phyloP scores from a whole-genome alignment of 2,329 filamentous ascomycete species.

The Coleophoma crateriformis region DNA sequence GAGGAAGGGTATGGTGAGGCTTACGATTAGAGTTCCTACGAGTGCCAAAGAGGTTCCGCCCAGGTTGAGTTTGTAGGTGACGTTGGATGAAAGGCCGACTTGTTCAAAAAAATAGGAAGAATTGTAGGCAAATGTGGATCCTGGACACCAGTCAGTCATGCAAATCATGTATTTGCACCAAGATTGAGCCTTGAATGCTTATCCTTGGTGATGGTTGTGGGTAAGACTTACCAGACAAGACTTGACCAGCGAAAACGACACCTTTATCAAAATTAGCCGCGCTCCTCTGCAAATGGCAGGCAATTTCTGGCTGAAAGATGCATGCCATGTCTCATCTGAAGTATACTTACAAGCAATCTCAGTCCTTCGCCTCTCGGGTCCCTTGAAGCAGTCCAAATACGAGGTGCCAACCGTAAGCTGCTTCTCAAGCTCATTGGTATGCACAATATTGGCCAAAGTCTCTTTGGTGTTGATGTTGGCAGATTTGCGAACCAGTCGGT shows the following conservation, averaged over 20 bases:
- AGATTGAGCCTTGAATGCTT: no score
- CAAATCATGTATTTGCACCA: not conserved
- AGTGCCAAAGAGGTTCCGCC: constrained; percentile 38
- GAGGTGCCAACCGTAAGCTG: constrained; percentile 31
- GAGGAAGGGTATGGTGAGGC: no score
- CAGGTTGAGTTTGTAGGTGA: constrained; percentile 36
- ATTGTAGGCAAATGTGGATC: constrained; percentile 32
- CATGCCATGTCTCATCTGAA: no score
- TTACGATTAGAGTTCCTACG: constrained; percentile 32
- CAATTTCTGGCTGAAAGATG: no score
- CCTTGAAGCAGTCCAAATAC: constrained; percentile 42
- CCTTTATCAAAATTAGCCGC: no score
- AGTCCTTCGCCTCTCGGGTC: constrained; percentile 39
- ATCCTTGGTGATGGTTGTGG: not conserved
- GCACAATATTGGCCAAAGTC: constrained; percentile 34
- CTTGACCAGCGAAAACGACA: constrained; percentile 36
- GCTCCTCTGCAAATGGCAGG: no score
- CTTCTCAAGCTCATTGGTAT: constrained; percentile 41
- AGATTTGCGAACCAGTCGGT: constrained; percentile 25
- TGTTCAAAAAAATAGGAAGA: constrained; percentile 42
- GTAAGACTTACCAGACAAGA: constrained; percentile 17
- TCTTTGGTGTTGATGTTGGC: constrained; percentile 5
- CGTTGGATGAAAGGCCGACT: constrained; percentile 32
- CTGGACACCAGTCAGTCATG: constrained; percentile 16
- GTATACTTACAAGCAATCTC: constrained; percentile 32